These are phyloP conservation scores for Suillus alpinus DNA, from an alignment of 768 basidiomycete genomes.

Conservation along the genomic window DNA sequence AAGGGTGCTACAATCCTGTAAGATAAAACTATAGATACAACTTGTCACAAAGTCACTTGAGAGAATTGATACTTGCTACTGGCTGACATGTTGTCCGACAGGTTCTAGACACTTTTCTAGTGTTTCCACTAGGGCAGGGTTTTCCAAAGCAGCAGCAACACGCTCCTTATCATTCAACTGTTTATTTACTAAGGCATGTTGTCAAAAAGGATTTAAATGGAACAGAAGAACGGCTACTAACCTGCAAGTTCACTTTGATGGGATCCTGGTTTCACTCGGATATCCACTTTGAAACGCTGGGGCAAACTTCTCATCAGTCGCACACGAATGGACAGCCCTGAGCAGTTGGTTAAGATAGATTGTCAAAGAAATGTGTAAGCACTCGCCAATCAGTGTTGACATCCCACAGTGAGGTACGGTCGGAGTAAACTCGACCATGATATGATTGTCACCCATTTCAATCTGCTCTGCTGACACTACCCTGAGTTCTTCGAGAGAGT, in stretches of 20 bases:
- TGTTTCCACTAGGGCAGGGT: slow-evolving; percentile 78
- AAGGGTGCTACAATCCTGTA: slow-evolving; percentile 2
- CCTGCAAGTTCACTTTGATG: slow-evolving; percentile 93
- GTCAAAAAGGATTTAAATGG: not conserved
- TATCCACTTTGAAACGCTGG: slow-evolving; percentile 91
- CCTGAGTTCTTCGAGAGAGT: slow-evolving; percentile 88
- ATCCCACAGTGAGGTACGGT: slow-evolving; percentile 97
- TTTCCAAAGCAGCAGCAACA: slow-evolving; percentile 95
- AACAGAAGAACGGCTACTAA: slow-evolving; percentile 32
- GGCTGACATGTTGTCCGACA: slow-evolving; percentile 15
- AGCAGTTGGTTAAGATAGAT: not conserved
- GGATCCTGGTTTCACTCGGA: slow-evolving; percentile 88
- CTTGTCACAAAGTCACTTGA: not conserved
- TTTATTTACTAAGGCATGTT: slow-evolving; percentile 73
- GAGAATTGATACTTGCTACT: not conserved
- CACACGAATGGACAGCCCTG: slow-evolving; percentile 95
- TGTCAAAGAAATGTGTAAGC: not conserved
- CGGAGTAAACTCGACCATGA: slow-evolving; percentile 92
- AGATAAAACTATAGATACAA: slow-evolving; percentile 7
- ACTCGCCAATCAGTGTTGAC: slow-evolving; percentile 91
- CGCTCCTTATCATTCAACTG: slow-evolving; percentile 99
- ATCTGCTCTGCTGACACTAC: slow-evolving; percentile 93
- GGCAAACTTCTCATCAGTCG: slow-evolving; percentile 87
- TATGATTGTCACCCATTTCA: slow-evolving; percentile 53
- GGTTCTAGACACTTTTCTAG: slow-evolving; percentile 75